Base-by-base conservation (phyloP, 352 stramenopile genomes). In the Peronospora destructor region DNA sequence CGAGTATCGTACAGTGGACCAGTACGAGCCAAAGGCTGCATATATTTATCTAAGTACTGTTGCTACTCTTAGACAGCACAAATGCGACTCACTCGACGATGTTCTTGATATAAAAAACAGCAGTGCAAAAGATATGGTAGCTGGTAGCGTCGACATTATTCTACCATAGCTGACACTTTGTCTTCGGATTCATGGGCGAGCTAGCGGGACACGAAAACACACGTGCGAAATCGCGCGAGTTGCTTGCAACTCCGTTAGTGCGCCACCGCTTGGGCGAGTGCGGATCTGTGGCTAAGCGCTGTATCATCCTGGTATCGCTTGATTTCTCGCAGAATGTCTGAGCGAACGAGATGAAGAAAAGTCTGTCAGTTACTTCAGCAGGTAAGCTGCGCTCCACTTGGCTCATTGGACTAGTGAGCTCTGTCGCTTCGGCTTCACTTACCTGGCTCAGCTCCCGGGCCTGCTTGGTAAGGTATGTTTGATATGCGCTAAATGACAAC, bases 321-420 rank as follows among this genome's bases (percentile, higher is more conserved):
- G 61, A 41, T 55, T 85, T 87, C 23, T 68, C 51, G 39, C 82
- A 91, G 23, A 85, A 91, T 3, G 61, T 48, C 49, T 91, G 79
- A 0, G 77, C 82, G 36, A 84, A 90, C 13, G 76, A 85, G 7
- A 91, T 17, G 50, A 91, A 93, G 63, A 88, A 91, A 1, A 93
- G 72, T 33, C 73, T 78, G 30, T 83, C 63, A 2, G 61, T 56
- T 34, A 37, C 59, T 10, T 49, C 57, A 4, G 37, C 41, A 13
- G 51, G 42, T 9, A 66, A 35, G 8, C 89, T 34, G 88, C 73
- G 33, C 82, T 79, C 79, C 77, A 49, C 46, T 16, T 73, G 47
- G 7, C 55, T 60, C 17, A 45, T 59, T 2, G 34, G 11, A 32
- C 49, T 17, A 56, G 36, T 25, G 6, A 38, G 3, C 11, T 41